Evolutionary conservation across 2,329 filamentous ascomycete genomes (phyloP).

Genomic region (Pseudomassariella vexata): DNA sequence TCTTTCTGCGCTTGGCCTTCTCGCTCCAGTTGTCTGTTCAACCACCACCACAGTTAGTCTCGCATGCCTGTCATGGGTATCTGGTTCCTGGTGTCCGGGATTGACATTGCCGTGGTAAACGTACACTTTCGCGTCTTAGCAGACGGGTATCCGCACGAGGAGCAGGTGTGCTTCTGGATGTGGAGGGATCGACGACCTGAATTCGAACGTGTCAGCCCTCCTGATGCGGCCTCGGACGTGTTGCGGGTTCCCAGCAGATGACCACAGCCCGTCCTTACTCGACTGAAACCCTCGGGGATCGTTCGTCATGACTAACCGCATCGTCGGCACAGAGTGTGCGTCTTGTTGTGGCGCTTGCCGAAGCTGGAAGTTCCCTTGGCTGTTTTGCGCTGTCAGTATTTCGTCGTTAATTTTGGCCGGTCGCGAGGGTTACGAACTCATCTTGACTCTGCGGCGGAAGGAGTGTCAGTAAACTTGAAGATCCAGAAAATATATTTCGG

Average conservation of each 20-base stretch:
- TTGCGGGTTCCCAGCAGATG: slow-evolving; percentile 2
- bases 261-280: slow-evolving; percentile 5
- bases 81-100: too few species aligned
- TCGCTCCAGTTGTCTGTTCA: slow-evolving; percentile 94
- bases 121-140: slow-evolving; percentile 99
- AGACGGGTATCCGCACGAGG: slow-evolving; percentile 91
- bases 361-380: slow-evolving; percentile 31
- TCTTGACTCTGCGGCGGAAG: slow-evolving; percentile 24
- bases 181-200: slow-evolving; percentile 93
- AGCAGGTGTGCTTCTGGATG: slow-evolving; percentile 99
- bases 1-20: slow-evolving; percentile 99
- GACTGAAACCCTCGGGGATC: slow-evolving; percentile 3
- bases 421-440: slow-evolving; percentile 22
- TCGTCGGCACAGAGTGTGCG: slow-evolving; percentile 96
- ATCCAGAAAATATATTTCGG: too few species aligned
- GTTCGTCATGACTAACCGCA: slow-evolving; percentile 67
- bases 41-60: slow-evolving; percentile 12
- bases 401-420: slow-evolving; percentile 8
- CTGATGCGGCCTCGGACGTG: slow-evolving; percentile 5
- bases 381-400: slow-evolving; percentile 21
- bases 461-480: slow-evolving; percentile 12
- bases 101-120: slow-evolving; percentile 46
- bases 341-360: slow-evolving; percentile 81
- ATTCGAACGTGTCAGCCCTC: slow-evolving; percentile 18
- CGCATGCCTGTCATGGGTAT: too few species aligned